Evolutionary conservation across 1,139 yeast genomes (phyloP).

Genomic region (Kurtzmaniella quercitrusa): DNA sequence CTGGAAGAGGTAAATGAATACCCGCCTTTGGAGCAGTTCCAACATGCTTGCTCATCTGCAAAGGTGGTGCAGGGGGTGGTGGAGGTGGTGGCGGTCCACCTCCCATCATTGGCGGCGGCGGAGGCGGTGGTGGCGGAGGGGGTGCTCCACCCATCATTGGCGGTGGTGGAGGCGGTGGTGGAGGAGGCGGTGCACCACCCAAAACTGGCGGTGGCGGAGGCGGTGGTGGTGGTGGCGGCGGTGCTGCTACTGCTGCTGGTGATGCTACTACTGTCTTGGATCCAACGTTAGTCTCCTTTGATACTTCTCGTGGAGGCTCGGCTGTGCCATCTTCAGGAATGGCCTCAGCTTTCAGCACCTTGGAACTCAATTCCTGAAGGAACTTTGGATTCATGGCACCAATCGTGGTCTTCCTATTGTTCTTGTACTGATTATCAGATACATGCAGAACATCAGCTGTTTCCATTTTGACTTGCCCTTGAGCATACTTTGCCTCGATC

Average conservation of each 20-base stretch:
- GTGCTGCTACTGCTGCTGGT: constrained; percentile 8
- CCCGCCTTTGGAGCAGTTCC: constrained; percentile 8
- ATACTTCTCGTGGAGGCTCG: constrained; percentile 4
- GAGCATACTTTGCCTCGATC: constrained; percentile 48
- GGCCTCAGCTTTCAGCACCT: constrained; percentile 40
- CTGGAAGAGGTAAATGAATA: constrained; percentile 11
- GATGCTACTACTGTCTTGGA: constrained; percentile 4
- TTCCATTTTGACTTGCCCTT: constrained; percentile 35
- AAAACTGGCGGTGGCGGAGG: constrained; percentile 11
- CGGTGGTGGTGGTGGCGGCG: constrained; percentile 18
- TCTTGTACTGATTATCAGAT: constrained; percentile 19
- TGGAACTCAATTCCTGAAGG: constrained; percentile 53
- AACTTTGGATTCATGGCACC: constrained; percentile 50
- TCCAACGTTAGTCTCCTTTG: neutral
- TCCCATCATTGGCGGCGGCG: constrained; percentile 15
- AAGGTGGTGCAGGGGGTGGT: constrained; percentile 19
- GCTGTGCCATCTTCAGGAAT: constrained; percentile 19
- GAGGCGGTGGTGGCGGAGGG: constrained; percentile 25
- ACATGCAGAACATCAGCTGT: constrained; percentile 11
- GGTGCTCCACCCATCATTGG: constrained; percentile 19
- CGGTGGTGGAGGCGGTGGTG: constrained; percentile 27
- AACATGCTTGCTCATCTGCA: constrained; percentile 9
- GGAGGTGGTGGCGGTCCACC: constrained; percentile 11
- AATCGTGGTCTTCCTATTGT: constrained; percentile 30
- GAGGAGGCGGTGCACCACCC: constrained; percentile 27